Percentiles rank a stretch among this genome's conserved stretches.
Evolutionary conservation across 495 filamentous ascomycete species (phyloP).

Genomic region (Xylaria nigripes): DNA sequence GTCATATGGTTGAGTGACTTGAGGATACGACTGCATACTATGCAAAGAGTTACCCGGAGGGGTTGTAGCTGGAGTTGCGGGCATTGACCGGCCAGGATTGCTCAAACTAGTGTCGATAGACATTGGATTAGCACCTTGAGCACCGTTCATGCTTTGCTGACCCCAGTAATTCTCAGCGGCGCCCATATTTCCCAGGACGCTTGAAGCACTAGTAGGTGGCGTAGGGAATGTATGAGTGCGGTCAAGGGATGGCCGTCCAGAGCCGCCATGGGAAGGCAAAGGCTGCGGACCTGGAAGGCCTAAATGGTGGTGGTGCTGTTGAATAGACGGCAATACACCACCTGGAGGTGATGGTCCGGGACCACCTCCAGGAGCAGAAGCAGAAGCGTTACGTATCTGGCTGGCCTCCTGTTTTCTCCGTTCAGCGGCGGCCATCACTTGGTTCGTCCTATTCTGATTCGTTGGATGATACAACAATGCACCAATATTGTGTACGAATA

Average conservation of each 20-base stretch:
- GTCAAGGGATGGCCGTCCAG: conserved; percentile 64
- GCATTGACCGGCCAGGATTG: conserved; percentile 73
- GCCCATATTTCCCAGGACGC: conserved; percentile 70
- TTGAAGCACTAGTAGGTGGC: conserved; percentile 85
- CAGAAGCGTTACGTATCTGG: conserved; percentile 38
- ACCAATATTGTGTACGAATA: conserved; percentile 97
- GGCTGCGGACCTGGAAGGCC: conserved; percentile 60
- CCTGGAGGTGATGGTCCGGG: conserved; percentile 32
- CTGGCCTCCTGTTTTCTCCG: conserved; percentile 57
- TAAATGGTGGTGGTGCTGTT: conserved; percentile 67
- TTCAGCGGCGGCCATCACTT: conserved; percentile 81
- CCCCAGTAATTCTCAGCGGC: conserved; percentile 67
- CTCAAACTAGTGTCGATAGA: conserved; percentile 78
- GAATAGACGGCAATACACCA: conserved; percentile 56
- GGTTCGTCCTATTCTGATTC: conserved; percentile 72
- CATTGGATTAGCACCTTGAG: conserved; percentile 62
- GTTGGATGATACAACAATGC: conserved; percentile 89
- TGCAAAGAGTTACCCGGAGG: conserved; percentile 73
- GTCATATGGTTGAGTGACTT: conserved; percentile 65
- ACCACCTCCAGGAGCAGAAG: conserved; percentile 30
- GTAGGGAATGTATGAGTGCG: conserved; percentile 88
- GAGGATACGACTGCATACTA: conserved; percentile 67
- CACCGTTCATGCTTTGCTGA: conserved; percentile 55
- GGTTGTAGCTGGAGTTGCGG: conserved; percentile 87
- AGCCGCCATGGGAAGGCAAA: conserved; percentile 63